Evolutionary conservation across 73 alveolate genomes (phyloP).

Genomic region (Paraurostyla sp.): DNA sequence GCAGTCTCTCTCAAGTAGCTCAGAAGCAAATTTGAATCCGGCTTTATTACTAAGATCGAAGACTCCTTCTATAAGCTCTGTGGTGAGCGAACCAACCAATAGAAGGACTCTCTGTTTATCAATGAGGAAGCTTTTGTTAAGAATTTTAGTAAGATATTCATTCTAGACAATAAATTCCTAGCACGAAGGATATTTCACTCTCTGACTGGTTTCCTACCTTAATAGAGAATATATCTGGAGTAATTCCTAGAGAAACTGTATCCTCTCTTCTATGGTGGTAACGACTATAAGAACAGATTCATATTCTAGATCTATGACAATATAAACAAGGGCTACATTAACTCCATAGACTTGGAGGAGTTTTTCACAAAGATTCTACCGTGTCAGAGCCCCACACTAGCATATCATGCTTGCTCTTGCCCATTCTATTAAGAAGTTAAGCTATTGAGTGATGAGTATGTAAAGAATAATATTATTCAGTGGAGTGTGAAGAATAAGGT

Average conservation of each 20-base stretch:
- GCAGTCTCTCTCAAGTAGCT: background rate
- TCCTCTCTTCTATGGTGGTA: background rate
- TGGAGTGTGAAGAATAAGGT: slow-evolving; percentile 19
- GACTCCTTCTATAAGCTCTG: background rate
- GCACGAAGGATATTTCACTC: slow-evolving; percentile 7
- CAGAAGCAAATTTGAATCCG: background rate
- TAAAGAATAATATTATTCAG: slow-evolving; percentile 20
- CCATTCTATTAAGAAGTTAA: slow-evolving; percentile 8
- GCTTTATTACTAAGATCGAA: background rate
- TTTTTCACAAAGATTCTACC: background rate
- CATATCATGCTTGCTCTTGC: background rate
- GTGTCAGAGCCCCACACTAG: background rate
- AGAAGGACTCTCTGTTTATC: background rate
- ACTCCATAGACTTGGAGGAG: slow-evolving; percentile 24
- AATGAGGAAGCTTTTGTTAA: slow-evolving; percentile 26
- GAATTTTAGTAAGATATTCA: background rate
- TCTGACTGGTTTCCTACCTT: slow-evolving; percentile 9
- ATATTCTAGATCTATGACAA: background rate
- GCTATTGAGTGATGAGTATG: slow-evolving; percentile 46
- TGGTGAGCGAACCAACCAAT: background rate
- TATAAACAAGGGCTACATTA: background rate
- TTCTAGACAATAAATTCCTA: background rate
- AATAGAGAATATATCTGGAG: slow-evolving; percentile 25
- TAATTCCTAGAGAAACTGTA: slow-evolving; percentile 14
- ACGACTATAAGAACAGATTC: slow-evolving; percentile 9